Evolutionary conservation across 345 rosid species (phyloP).

Genomic region (Populus alba): DNA sequence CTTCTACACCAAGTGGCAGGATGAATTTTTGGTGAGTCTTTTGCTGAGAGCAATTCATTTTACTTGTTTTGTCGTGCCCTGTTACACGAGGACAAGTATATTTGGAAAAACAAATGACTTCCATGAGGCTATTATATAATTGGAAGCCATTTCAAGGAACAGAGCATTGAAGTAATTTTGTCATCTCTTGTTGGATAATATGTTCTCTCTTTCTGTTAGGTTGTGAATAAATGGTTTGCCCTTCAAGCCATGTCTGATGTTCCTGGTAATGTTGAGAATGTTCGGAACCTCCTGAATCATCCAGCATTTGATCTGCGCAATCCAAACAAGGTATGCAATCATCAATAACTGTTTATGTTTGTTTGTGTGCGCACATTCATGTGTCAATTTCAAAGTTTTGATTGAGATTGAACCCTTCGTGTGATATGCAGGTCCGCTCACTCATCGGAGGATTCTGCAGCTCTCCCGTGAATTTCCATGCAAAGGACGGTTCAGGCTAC

Average conservation of each 20-base stretch:
- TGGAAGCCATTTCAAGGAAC: neutral
- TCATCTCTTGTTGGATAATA: neutral
- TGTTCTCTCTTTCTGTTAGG: conserved; percentile 39
- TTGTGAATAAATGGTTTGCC: conserved; percentile 94
- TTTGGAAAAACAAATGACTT: neutral
- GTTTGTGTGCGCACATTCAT: neutral
- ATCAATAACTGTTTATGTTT: neutral
- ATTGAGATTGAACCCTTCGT: neutral
- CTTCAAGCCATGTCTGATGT: conserved; percentile 85
- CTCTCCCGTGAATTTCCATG: conserved; percentile 91
- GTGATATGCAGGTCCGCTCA: conserved; percentile 56
- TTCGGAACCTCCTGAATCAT: conserved; percentile 64
- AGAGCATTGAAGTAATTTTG: neutral
- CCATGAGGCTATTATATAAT: neutral
- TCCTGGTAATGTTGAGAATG: conserved; percentile 85
- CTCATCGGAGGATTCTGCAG: conserved; percentile 85
- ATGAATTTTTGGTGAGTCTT: conserved; percentile 68
- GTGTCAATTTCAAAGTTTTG: neutral
- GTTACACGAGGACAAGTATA: neutral
- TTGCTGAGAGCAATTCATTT: neutral
- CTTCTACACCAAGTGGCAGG: conserved; percentile 86
- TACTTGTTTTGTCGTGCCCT: neutral
- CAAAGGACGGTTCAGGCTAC: conserved; percentile 96
- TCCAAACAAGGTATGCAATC: conserved; percentile 73
- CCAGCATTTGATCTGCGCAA: conserved; percentile 88